phyloP scores from a whole-genome alignment of 2,329 filamentous ascomycete species.

The Pseudodiploospora longispora region DNA sequence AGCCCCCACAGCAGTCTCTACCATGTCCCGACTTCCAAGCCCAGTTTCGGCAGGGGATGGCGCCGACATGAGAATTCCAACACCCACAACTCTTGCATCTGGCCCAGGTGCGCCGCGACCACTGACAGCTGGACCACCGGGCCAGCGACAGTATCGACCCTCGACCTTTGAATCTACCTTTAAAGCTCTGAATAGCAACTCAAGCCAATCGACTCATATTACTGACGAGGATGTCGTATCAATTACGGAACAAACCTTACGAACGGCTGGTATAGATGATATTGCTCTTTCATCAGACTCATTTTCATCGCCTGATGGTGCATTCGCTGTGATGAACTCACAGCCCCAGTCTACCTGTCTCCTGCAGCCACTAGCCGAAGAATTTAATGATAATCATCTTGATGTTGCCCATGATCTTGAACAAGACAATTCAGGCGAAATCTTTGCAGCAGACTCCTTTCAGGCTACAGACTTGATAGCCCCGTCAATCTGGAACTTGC shows the following conservation, averaged over 20 bases:
- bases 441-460: too few relatives aligned
- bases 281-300: constrained; percentile 7
- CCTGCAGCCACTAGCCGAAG: too few relatives aligned
- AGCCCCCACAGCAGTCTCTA: not conserved
- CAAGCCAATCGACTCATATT: constrained; percentile 12
- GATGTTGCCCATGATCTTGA: too few relatives aligned
- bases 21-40: constrained; percentile 5
- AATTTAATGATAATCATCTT: too few relatives aligned
- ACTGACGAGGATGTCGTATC: constrained; percentile 18
- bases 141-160: constrained; percentile 41
- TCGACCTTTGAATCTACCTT: constrained; percentile 32
- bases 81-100: constrained; percentile 18
- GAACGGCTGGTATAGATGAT: constrained; percentile 16
- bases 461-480: too few relatives aligned
- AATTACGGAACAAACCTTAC: constrained; percentile 15
- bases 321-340: too few relatives aligned
- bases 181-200: constrained; percentile 23
- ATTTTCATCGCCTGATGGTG: not conserved
- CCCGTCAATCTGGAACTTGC: too few relatives aligned
- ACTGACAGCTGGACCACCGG: constrained; percentile 47
- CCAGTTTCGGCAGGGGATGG: constrained; percentile 9
- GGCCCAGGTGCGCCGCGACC: constrained; percentile 39
- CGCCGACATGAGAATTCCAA: constrained; percentile 10
- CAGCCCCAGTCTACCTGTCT: too few relatives aligned
- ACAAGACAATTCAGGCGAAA: too few relatives aligned